These are phyloP conservation scores for Colletotrichum higginsianum DNA, from an alignment of 2,329 filamentous ascomycete species.

Conservation along the genomic window DNA sequence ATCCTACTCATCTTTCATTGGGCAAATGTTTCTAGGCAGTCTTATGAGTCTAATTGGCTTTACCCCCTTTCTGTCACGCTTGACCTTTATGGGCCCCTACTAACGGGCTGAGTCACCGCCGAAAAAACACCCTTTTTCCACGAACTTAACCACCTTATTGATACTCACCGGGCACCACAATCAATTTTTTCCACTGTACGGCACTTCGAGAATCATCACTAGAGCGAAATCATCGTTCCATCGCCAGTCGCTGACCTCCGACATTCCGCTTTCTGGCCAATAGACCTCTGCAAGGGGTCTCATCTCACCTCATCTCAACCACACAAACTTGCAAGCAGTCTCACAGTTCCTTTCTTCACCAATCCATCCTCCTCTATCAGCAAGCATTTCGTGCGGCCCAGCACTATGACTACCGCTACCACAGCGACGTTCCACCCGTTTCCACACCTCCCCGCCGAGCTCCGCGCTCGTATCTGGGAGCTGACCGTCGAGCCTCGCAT, in stretches of 20 bases:
- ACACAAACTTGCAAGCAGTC: neutral
- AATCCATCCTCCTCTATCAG: neutral
- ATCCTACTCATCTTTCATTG: neutral
- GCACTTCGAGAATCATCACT: neutral
- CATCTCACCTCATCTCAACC: constrained; percentile 3
- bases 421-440: constrained; percentile 20
- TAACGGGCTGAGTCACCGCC: no score
- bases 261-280: neutral
- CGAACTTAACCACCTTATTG: no score
- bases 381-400: neutral
- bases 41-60: neutral
- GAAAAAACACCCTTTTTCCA: neutral
- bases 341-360: neutral
- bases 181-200: neutral
- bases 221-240: neutral
- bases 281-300: neutral
- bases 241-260: neutral
- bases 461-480: constrained; percentile 16
- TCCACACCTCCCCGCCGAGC: constrained; percentile 1
- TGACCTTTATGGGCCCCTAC: no score
- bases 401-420: neutral
- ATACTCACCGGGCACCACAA: neutral
- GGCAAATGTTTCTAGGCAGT: neutral
- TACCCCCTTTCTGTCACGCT: neutral
- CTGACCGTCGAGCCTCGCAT: constrained; percentile 17